Conservation (phyloP, 306 rosid genomes). For the Lithocarpus polystachyus region DNA sequence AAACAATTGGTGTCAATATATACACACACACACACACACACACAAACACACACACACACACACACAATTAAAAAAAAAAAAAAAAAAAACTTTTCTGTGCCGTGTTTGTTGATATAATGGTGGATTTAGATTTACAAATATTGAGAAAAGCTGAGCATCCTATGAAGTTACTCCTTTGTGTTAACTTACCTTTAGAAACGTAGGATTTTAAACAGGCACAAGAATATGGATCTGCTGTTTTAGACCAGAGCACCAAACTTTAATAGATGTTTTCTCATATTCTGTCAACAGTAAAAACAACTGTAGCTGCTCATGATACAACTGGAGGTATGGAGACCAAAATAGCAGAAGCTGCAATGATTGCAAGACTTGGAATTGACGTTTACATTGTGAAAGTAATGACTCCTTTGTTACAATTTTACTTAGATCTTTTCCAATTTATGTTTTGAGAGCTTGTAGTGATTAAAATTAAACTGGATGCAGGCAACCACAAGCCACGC, state of each 20-base stretch:
- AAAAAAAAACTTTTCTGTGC: neutral
- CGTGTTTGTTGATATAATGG: neutral
- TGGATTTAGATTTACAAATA: neutral
- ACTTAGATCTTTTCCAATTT: neutral
- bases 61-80: too few relatives aligned
- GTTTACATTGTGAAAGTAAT: slow-evolving; percentile 81
- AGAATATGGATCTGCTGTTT: neutral
- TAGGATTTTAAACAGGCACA: neutral
- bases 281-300: slow-evolving; percentile 48
- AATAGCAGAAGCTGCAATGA: slow-evolving; percentile 83
- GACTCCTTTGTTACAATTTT: neutral
- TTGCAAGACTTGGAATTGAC: slow-evolving; percentile 84
- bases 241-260: neutral
- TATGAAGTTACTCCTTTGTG: neutral
- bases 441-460: slow-evolving; percentile 2
- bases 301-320: slow-evolving; percentile 78
- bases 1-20: too few relatives aligned
- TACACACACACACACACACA: too few relatives aligned
- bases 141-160: neutral
- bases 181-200: neutral
- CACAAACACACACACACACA: too few relatives aligned
- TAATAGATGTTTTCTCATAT: neutral
- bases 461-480: slow-evolving; percentile 24
- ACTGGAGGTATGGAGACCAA: slow-evolving; percentile 89
- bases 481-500: slow-evolving; percentile 91